phyloP scores from a whole-genome alignment of 805 yeast genomes.

The Metschnikowia lochheadii region DNA sequence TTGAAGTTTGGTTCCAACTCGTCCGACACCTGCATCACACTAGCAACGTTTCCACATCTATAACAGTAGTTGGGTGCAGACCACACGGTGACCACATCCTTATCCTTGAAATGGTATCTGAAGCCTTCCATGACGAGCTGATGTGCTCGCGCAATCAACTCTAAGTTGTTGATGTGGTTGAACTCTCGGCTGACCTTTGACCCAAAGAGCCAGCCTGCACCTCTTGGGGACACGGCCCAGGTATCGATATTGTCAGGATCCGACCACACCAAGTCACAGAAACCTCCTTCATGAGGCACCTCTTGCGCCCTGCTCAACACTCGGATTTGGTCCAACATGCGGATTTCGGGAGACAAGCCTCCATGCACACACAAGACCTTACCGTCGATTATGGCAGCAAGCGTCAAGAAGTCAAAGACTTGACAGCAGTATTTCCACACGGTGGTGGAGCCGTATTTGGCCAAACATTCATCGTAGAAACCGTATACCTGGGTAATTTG shows the following conservation, averaged over 20 bases:
- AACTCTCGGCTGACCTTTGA: constrained; percentile 91
- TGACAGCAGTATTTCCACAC: constrained; percentile 97
- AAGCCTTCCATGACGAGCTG: constrained; percentile 98
- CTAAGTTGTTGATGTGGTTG: constrained; percentile 87
- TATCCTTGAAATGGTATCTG: constrained; percentile 92
- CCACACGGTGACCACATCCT: constrained; percentile 97
- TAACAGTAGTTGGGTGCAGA: constrained; percentile 96
- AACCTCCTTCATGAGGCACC: constrained; percentile 98
- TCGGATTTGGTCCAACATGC: constrained; percentile 95
- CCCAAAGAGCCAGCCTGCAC: constrained; percentile 98
- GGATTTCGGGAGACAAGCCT: constrained; percentile 92
- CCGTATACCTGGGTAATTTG: constrained; percentile 99
- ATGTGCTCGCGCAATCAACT: constrained; percentile 91
- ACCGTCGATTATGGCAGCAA: constrained; percentile 96
- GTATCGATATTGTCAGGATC: constrained; percentile 97
- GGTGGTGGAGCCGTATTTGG: constrained; percentile 89
- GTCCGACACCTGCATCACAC: constrained; percentile 94
- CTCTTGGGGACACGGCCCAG: constrained; percentile 97
- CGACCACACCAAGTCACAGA: constrained; percentile 95
- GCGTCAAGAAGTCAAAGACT: constrained; percentile 87
- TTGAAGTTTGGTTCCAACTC: constrained; percentile 83
- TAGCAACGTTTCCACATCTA: constrained; percentile 96
- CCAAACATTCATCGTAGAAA: constrained; percentile 91
- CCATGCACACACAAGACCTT: constrained; percentile 95
- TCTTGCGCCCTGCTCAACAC: constrained; percentile 95